Conservation (phyloP, 495 filamentous ascomycete genomes). For the Aspergillus mulundensis region DNA sequence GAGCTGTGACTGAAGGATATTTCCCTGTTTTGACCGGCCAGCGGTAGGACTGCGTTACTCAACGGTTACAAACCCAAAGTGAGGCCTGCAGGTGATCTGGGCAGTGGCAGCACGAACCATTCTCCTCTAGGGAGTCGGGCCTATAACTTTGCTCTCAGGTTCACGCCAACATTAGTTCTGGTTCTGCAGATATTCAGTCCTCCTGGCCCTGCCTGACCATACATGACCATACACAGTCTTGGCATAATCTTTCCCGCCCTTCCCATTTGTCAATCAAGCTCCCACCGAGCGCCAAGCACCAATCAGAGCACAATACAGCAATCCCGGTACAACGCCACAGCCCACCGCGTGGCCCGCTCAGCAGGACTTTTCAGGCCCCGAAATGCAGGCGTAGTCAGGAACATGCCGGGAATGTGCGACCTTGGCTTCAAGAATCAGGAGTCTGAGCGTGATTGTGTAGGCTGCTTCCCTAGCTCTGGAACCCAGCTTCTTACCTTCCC, state of each 20-base stretch:
- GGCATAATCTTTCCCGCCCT: neutral
- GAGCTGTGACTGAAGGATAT: no score
- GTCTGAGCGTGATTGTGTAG: no score
- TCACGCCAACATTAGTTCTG: no score
- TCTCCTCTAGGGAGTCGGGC: no score
- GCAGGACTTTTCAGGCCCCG: neutral
- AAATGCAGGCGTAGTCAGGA: neutral
- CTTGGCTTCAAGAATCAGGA: neutral
- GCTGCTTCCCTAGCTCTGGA: neutral
- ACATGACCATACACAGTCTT: neutral
- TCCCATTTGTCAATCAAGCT: neutral
- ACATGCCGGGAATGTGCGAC: neutral
- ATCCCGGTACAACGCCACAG: neutral
- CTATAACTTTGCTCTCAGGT: neutral
- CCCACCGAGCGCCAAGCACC: neutral
- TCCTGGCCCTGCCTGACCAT: neutral
- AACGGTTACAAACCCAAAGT: neutral
- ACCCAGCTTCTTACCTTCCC: neutral
- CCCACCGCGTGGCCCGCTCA: neutral
- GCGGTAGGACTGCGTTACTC: neutral
- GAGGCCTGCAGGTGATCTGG: neutral
- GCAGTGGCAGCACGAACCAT: no score
- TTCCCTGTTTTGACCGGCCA: no score
- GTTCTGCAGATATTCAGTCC: no score
- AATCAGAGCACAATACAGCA: neutral